Base-by-base conservation (phyloP, 2,329 filamentous ascomycete genomes). In the Bipolaris gigantea region DNA sequence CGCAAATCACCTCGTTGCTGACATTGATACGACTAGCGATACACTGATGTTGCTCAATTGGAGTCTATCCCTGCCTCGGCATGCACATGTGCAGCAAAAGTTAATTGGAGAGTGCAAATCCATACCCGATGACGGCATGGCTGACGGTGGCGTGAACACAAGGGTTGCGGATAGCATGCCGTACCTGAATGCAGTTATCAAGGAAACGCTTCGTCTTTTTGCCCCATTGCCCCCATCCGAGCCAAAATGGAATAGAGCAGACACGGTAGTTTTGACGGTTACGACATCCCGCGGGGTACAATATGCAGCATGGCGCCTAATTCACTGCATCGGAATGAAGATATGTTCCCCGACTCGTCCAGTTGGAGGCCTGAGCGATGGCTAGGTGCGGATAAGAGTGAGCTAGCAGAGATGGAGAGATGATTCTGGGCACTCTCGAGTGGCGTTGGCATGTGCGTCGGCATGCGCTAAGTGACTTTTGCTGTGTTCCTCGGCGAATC, bases 1-100 rank as follows among this genome's bases (percentile, higher is more conserved):
- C 11, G 80, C 81, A 0, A 81, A 84, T 49, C 81, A 84, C 53
- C 73, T 83, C 11, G 70, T 80, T 0, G 81, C 81, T 0, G 81
- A 49, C 4, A 80, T 83, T 9, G 79, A 83, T 52, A 83, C 81
- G 0, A 82, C 80, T 0, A 79, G 78, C 21, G 80, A 83, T 45
- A 80, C 80, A 0, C 55, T 81, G 1, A 81, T 81, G 75, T 61
- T 59, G 25, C 27, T 61, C 2, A 39, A 57, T 5, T 61, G 59
- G 53, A 50, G 41, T 25, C 33, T 59, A 7, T 59, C 56, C 3
- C 50, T 83, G 81, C 53, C 77, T 76, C 0, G 70, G 75, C 30
- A 81, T 45, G 48, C 60, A 5, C 50, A 56, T 7, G 77, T 75
- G n/a, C 81, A 85, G 61, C 58, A 77, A 1, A 75, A 70, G 8